Evolutionary conservation across 106 monocot genomes (phyloP), one percentile per base, ranked within the genome.

Genomic region (Gastrodia elata): DNA sequence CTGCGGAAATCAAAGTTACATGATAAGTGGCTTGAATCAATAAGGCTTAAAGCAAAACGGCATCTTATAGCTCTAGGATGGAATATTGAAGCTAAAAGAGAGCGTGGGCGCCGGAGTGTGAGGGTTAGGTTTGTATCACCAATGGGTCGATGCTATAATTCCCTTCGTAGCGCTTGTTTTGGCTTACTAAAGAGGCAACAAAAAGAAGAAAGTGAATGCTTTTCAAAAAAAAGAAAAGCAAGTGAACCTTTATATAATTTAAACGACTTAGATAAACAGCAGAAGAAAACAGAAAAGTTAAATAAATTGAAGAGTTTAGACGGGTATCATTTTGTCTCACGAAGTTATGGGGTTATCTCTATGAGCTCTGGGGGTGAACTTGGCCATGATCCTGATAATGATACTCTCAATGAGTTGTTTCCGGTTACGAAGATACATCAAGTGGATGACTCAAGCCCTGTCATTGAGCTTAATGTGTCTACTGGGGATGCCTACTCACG

Each of bases 61-160:
- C 89, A 89, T 77, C 81, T 89, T 76, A 30, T 70, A 14, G 73
- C 76, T 75, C n/a, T 85, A 40, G 85, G 88, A 2, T 89, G 88
- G 88, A 83, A 48, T 28, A 71, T 83, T 25, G 74, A 82, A 73
- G 14, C 11, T 15, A 64, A 9, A 69, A 72, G 38, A 70, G 36
- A 65, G 11, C 0, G 28, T 24, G 30, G 5, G 11, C 0, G 28
- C 15, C 20, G 5, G 39, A 5, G 27, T 10, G 11, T 32, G 42
- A 88, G 74, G 70, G 30, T 75, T 64, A 72, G 73, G 26, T 89
- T 69, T 35, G 8, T 7, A 36, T 68, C 83, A 76, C 85, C 88
- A 22, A 65, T 74, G 42, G 83, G 78, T 27, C 46, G 37, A 28
- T 13, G 0, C 20, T 82, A 72, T 46, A 68, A 73, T 58, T 86